Base-by-base conservation (phyloP, 2,329 filamentous ascomycete genomes). In the Neonectria neomacrospora region DNA sequence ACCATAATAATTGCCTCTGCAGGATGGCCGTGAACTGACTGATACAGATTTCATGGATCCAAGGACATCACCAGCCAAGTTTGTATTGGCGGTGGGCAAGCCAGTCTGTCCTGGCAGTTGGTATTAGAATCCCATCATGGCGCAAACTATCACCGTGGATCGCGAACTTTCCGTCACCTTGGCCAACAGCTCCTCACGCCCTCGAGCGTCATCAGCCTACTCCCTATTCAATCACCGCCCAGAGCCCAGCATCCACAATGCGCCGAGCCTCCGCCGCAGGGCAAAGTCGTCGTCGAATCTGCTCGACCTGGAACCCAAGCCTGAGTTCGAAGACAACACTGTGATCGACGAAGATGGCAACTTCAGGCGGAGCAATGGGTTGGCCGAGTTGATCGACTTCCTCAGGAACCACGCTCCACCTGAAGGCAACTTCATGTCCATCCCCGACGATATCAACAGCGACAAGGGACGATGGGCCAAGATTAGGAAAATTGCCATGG, bases 351-450 rank as follows among this genome's bases (percentile, higher is more conserved):
- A 69, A 42, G 58, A 69, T 18, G 63, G 64, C 34, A 55, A 58
- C 56, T 37, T 63, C 52, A 26, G 61, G 52, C 47, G 60, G 54
- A 55, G 70, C 51, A 73, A 76, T 64, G 76, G 76, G 37, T 64
- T 78, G 37, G 69, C 75, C 20, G 75, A 75, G 45, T 73, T 86
- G 51, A 76, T 81, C 44, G 80, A 84, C n/a, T 87, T 87, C 62
- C 71, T 88, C 48, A 81, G 78, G 58, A 82, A 79, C 44, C 80
- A 80, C 22, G 77, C 81, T 26, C 84, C 85, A 1, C 85, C 85
- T 6, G 76, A 81, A 3, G 74, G 76, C 23, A 86, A 86, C 71
- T 80, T 77, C 70, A 85, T 86, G 82, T 84, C 84, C 6, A 75
- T 80, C 39, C 79, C 79, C 4, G 76, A 78, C 34, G 65, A 69